These are phyloP conservation scores for Cordyceps cicadae DNA, from an alignment of 2,329 filamentous ascomycete species.

Conservation along the genomic window DNA sequence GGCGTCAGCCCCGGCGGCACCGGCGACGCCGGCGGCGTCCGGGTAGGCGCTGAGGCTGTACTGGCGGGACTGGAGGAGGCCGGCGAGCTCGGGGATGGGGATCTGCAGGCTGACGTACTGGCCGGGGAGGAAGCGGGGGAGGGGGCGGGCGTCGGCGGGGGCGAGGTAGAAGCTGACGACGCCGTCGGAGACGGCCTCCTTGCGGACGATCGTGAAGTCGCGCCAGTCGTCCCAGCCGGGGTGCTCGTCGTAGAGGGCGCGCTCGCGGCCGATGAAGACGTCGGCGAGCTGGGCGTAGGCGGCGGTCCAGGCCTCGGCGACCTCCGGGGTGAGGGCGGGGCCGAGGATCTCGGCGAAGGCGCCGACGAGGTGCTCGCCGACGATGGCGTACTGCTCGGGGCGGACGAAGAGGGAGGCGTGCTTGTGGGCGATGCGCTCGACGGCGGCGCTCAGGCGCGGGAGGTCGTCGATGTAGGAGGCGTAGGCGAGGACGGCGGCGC, in stretches of 20 bases:
- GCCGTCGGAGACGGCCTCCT: slow-evolving; percentile 49
- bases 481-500: slow-evolving; percentile 62
- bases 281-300: slow-evolving; percentile 65
- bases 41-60: slow-evolving; percentile 62
- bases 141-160: slow-evolving; percentile 44
- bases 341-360: slow-evolving; percentile 63
- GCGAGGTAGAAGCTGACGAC: slow-evolving; percentile 64
- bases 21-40: slow-evolving; percentile 27
- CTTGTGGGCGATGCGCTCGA: slow-evolving; percentile 68
- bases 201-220: slow-evolving; percentile 48
- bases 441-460: slow-evolving; percentile 43
- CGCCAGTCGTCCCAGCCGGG: slow-evolving; percentile 40
- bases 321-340: slow-evolving; percentile 54
- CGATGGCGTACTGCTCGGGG: slow-evolving; percentile 62
- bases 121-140: slow-evolving; percentile 59
- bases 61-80: slow-evolving; percentile 62
- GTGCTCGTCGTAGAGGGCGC: slow-evolving; percentile 47
- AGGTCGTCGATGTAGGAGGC: slow-evolving; percentile 65
- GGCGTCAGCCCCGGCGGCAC: too few species aligned
- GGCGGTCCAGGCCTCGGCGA: slow-evolving; percentile 61
- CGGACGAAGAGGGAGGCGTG: slow-evolving; percentile 63
- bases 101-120: slow-evolving; percentile 65
- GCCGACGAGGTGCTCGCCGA: slow-evolving; percentile 58
- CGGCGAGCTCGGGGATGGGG: slow-evolving; percentile 47
- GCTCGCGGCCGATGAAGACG: slow-evolving; percentile 60